Evolutionary conservation across 179 eudicot species (phyloP).

Genomic region (Beta lomatogona): DNA sequence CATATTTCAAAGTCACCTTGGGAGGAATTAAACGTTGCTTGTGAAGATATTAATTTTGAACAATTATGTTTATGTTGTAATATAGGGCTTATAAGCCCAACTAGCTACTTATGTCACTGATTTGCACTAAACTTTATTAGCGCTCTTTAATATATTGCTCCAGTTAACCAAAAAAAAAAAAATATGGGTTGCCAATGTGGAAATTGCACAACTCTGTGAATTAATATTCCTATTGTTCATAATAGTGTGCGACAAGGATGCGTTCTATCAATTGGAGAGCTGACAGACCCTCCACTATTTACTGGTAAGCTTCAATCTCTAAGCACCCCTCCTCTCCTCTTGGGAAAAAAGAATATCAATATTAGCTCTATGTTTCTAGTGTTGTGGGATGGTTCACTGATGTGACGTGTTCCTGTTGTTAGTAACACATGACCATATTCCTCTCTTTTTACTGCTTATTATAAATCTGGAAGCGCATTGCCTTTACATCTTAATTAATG

Average conservation of each 20-base stretch:
- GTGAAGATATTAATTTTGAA: no score
- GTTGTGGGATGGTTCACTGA: neutral
- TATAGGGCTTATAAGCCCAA: no score
- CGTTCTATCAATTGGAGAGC: conserved; percentile 97
- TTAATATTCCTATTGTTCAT: conserved; percentile 83
- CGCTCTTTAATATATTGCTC: no score
- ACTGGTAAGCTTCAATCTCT: conserved; percentile 57
- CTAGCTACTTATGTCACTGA: no score
- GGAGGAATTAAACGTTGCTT: no score
- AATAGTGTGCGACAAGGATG: conserved; percentile 92
- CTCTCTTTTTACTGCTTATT: neutral
- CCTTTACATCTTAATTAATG: neutral
- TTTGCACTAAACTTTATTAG: no score
- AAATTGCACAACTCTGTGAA: conserved; percentile 76
- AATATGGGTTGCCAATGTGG: no score
- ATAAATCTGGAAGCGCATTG: neutral
- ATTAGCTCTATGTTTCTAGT: neutral
- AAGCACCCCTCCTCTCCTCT: neutral
- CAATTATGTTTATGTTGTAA: no score
- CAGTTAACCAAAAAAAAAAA: no score
- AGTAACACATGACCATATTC: neutral
- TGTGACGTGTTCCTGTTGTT: neutral
- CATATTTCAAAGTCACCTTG: no score
- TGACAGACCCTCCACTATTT: conserved; percentile 80
- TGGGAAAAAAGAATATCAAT: neutral